phyloP scores from a whole-genome alignment of 192 early-diverging fungal species.

The Phycomyces blakesleeanus region DNA sequence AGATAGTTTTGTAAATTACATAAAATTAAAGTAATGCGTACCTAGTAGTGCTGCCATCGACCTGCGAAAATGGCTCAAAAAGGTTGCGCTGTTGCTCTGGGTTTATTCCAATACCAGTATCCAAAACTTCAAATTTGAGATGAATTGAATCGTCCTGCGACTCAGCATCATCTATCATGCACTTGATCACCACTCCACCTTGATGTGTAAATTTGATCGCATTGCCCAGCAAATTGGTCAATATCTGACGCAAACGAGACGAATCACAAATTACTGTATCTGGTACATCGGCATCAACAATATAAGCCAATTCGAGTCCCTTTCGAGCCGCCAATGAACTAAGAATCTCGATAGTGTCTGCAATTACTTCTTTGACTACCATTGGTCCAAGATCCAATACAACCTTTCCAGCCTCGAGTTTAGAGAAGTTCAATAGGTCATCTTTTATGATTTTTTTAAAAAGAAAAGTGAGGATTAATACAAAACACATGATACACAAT shows the following conservation, averaged over 20 bases:
- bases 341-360: constrained; percentile 55
- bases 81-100: constrained; percentile 40
- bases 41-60: constrained; percentile 58
- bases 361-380: constrained; percentile 53
- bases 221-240: constrained; percentile 58
- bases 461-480: neutral
- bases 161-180: constrained; percentile 30
- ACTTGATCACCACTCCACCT: constrained; percentile 53
- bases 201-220: constrained; percentile 66
- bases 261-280: constrained; percentile 51
- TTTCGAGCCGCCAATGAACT: constrained; percentile 50
- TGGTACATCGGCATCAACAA: constrained; percentile 52
- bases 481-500: neutral
- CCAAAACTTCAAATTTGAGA: constrained; percentile 42
- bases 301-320: constrained; percentile 46
- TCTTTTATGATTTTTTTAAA: constrained; percentile 34
- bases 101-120: constrained; percentile 56
- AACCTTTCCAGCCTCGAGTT: constrained; percentile 57
- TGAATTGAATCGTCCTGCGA: constrained; percentile 29
- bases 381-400: constrained; percentile 46
- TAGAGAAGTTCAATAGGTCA: constrained; percentile 53
- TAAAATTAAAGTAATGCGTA: neutral
- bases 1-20: too few species aligned
- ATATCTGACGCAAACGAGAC: constrained; percentile 54
- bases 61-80: constrained; percentile 67